Percentiles rank a stretch among this genome's conserved stretches.
These are phyloP conservation scores for Ogataea trehalophila DNA, from an alignment of 805 yeast genomes.

Conservation along the genomic window DNA sequence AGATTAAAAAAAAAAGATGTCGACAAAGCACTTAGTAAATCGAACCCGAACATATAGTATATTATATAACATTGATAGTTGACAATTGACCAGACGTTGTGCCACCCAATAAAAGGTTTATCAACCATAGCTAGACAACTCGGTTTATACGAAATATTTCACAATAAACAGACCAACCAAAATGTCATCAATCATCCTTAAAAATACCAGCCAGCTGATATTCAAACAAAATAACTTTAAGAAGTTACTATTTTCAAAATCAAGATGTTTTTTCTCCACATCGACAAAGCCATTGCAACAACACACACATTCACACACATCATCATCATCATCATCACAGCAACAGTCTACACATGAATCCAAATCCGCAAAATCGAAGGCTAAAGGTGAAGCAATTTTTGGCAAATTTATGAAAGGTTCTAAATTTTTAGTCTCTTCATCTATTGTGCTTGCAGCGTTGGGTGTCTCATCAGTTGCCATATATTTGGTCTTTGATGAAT, in stretches of 20 bases:
- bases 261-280: neutral
- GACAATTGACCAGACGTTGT: no score
- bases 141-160: no score
- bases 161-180: no score
- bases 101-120: no score
- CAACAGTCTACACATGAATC: neutral
- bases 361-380: constrained; percentile 10
- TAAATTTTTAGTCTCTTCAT: constrained; percentile 57
- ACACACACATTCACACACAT: constrained; percentile 3
- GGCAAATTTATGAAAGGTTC: constrained; percentile 48
- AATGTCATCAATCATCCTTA: no score
- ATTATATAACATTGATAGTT: no score
- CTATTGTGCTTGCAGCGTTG: constrained; percentile 61
- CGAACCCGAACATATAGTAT: no score
- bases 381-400: constrained; percentile 30
- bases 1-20: no score
- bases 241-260: neutral
- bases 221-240: neutral
- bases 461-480: constrained; percentile 65
- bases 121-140: no score
- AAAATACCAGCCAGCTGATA: neutral
- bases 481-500: constrained; percentile 72
- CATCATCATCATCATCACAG: neutral
- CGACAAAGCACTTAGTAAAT: no score
- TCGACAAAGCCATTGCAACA: neutral